Evolutionary conservation across 2,329 filamentous ascomycete genomes (phyloP).

Genomic region (Trichophyton equinum): DNA sequence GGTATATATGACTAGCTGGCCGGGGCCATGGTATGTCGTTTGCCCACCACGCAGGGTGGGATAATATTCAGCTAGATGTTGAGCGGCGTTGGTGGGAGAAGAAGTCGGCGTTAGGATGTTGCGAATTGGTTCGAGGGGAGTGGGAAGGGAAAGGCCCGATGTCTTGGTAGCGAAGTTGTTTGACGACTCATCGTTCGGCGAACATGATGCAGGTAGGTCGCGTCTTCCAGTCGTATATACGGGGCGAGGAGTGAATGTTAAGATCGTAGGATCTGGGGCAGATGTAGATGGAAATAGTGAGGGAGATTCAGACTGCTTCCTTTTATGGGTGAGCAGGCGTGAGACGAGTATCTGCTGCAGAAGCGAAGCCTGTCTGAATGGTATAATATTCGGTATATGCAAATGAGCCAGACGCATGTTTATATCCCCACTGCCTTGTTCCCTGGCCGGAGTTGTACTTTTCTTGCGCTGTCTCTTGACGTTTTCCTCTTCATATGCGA

Average conservation of each 20-base stretch:
- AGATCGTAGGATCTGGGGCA: slow-evolving; percentile 54
- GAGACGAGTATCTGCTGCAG: slow-evolving; percentile 47
- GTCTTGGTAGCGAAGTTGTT: slow-evolving; percentile 16
- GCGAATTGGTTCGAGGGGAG: slow-evolving; percentile 27
- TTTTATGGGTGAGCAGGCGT: slow-evolving; percentile 50
- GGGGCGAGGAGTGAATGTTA: slow-evolving; percentile 71
- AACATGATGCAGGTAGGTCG: slow-evolving; percentile 38
- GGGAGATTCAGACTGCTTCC: slow-evolving; percentile 19
- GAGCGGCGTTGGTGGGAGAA: slow-evolving; percentile 8
- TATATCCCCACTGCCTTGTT: slow-evolving; percentile 2
- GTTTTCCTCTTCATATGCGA: too few relatives aligned
- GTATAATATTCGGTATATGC: slow-evolving; percentile 42
- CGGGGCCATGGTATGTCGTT: slow-evolving; percentile 89
- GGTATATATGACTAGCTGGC: slow-evolving; percentile 86
- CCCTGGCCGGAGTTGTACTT: not conserved
- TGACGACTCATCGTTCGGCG: slow-evolving; percentile 17
- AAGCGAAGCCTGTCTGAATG: slow-evolving; percentile 42
- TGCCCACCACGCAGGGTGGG: slow-evolving; percentile 74
- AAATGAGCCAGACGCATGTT: slow-evolving; percentile 48
- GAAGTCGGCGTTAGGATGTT: slow-evolving; percentile 19
- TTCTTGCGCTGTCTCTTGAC: not conserved
- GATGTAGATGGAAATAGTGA: slow-evolving; percentile 14
- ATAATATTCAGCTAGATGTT: slow-evolving; percentile 47
- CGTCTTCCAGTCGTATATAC: slow-evolving; percentile 86
- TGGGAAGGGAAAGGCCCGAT: slow-evolving; percentile 27